Conservation (phyloP, 352 stramenopile genomes). For the Elongisporangium undulatum region DNA sequence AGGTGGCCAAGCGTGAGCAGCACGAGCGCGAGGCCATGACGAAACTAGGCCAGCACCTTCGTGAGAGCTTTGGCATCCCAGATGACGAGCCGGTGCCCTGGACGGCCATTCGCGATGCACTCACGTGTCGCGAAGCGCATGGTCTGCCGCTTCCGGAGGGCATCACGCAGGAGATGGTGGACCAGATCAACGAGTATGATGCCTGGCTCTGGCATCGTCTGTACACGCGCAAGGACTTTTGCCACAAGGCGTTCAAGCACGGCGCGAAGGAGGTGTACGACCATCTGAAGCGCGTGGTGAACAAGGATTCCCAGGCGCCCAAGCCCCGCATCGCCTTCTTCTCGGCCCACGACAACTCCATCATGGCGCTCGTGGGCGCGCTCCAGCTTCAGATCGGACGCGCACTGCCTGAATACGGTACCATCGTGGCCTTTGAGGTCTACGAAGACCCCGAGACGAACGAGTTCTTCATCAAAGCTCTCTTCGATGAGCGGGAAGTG, state of each 20-base stretch:
- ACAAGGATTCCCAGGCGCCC: constrained; percentile 15
- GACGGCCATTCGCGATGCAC: constrained; percentile 63
- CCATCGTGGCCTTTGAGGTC: constrained; percentile 63
- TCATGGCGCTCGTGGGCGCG: constrained; percentile 68
- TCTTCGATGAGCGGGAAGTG: constrained; percentile 53
- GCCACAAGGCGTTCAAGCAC: constrained; percentile 53
- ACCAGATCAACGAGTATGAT: constrained; percentile 59
- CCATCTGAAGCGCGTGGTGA: constrained; percentile 45
- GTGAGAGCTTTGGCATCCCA: constrained; percentile 38
- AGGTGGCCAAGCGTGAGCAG: constrained; percentile 26
- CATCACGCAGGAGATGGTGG: constrained; percentile 55
- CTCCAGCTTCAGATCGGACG: constrained; percentile 59
- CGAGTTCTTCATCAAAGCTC: constrained; percentile 49
- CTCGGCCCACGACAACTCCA: constrained; percentile 83
- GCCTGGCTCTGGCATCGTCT: constrained; percentile 80
- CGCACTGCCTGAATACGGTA: constrained; percentile 62
- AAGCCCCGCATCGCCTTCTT: constrained; percentile 64
- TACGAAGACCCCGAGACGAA: constrained; percentile 44
- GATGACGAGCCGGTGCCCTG: constrained; percentile 49
- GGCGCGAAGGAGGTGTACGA: constrained; percentile 55
- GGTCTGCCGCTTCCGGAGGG: constrained; percentile 58
- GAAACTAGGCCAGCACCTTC: constrained; percentile 29
- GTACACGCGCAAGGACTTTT: constrained; percentile 60
- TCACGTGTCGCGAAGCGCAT: constrained; percentile 66
- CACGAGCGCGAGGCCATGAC: constrained; percentile 27